Conservation (phyloP, 1,139 yeast species). For the Maudiozyma humilis region DNA sequence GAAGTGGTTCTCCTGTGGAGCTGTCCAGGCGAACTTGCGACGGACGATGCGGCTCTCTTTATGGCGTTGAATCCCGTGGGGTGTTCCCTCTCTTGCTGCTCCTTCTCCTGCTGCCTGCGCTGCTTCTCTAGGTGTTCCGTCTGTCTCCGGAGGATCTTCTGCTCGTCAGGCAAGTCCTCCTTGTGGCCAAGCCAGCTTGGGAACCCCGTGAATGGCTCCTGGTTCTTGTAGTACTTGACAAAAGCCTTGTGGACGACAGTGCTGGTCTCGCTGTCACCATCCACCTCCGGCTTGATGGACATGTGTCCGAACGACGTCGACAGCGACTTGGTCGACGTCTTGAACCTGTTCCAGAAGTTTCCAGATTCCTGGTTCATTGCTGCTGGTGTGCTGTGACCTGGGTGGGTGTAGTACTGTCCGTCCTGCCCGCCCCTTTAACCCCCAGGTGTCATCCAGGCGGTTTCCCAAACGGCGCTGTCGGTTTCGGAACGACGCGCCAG, state of each 20-base stretch:
- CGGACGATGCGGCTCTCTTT: constrained; percentile 4
- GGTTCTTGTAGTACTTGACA: constrained; percentile 29
- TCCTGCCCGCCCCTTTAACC: too few relatives aligned
- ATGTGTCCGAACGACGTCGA: constrained; percentile 26
- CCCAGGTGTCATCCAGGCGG: too few relatives aligned
- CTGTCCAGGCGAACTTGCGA: neutral
- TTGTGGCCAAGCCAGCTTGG: constrained; percentile 38
- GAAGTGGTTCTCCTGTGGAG: too few relatives aligned
- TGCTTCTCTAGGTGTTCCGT: constrained; percentile 13
- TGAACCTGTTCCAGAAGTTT: constrained; percentile 29
- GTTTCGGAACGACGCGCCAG: too few relatives aligned
- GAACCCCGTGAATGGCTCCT: constrained; percentile 32
- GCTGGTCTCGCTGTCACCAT: constrained; percentile 33
- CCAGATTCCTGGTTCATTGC: constrained; percentile 14
- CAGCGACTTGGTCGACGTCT: constrained; percentile 27
- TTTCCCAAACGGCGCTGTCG: too few relatives aligned
- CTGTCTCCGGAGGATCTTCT: constrained; percentile 25
- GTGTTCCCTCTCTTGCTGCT: neutral
- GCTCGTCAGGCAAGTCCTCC: constrained; percentile 30
- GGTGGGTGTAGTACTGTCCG: too few relatives aligned
- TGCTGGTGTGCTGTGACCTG: constrained; percentile 3
- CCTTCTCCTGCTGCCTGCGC: constrained; percentile 1
- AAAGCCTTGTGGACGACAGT: constrained; percentile 36
- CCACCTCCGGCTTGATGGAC: constrained; percentile 32
- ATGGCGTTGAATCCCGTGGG: constrained; percentile 7